These are phyloP conservation scores for Hymenoscyphus scutula DNA, from an alignment of 2,329 filamentous ascomycete species.

Conservation along the genomic window DNA sequence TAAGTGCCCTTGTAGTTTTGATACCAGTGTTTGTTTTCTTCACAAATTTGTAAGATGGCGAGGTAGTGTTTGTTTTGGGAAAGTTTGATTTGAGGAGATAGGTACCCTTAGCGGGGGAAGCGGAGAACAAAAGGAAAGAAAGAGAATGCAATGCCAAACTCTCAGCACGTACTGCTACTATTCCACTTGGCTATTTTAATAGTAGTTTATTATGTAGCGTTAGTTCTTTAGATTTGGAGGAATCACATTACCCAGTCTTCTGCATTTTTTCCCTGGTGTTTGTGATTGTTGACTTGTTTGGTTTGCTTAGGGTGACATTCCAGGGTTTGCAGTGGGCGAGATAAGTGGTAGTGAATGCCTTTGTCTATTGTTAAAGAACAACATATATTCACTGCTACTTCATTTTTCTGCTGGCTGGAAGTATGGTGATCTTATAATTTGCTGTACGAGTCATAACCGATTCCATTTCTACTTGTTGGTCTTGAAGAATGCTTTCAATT, in stretches of 20 bases:
- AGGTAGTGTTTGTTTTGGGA: not conserved
- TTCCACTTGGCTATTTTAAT: constrained; percentile 1
- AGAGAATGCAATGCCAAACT: not conserved
- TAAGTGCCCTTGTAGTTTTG: not conserved
- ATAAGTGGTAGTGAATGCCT: no score
- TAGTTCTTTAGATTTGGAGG: not conserved
- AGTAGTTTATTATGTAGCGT: constrained; percentile 2
- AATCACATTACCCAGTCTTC: not conserved
- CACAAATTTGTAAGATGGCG: constrained; percentile 1
- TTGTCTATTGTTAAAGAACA: no score
- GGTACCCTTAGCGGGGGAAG: not conserved
- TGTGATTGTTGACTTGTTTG: not conserved
- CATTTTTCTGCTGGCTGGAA: no score
- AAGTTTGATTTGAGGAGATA: not conserved
- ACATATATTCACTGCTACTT: no score
- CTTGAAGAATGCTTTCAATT: no score
- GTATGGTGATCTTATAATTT: no score
- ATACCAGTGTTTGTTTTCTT: constrained; percentile 3
- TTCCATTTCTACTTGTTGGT: no score
- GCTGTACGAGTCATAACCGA: no score
- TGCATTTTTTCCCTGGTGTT: not conserved
- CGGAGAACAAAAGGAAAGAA: not conserved
- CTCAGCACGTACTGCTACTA: not conserved
- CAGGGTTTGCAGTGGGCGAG: no score
- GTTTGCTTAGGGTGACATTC: not conserved